These are phyloP conservation scores for Rhizopus delemar DNA, from an alignment of 371 early-diverging fungal genomes.

Conservation along the genomic window DNA sequence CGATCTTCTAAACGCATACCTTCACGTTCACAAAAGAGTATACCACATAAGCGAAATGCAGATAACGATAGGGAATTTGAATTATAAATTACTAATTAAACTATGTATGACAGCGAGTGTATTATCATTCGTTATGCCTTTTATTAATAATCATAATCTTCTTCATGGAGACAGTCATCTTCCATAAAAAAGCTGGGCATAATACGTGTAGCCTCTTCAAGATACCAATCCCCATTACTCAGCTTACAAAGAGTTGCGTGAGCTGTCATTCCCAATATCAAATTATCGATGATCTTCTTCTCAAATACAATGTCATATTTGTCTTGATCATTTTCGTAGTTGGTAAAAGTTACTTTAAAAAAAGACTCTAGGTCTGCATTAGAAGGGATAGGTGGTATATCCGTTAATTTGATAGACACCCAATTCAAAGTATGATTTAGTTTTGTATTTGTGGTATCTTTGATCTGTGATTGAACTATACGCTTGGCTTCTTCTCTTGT, in stretches of 20 bases:
- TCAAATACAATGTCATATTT: conserved; percentile 32
- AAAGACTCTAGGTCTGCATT: conserved; percentile 7
- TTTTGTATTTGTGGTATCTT: conserved; percentile 13
- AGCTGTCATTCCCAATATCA: conserved; percentile 41
- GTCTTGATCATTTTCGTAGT: conserved; percentile 21
- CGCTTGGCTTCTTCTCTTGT: conserved; percentile 17
- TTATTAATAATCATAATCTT: conserved; percentile 26
- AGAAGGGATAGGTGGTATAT: conserved; percentile 7
- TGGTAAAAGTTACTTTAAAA: conserved; percentile 20
- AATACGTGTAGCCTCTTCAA: conserved; percentile 34
- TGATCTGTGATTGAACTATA: conserved; percentile 20
- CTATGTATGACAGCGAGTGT: background rate
- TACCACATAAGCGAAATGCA: no score
- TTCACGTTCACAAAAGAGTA: no score
- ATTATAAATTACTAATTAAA: background rate
- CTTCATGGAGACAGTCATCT: conserved; percentile 35
- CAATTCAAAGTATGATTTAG: conserved; percentile 23
- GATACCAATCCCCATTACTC: conserved; percentile 45
- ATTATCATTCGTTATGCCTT: background rate
- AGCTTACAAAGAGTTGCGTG: conserved; percentile 37
- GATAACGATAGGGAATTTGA: no score
- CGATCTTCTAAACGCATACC: no score
- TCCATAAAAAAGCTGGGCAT: conserved; percentile 52
- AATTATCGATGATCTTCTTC: conserved; percentile 27
- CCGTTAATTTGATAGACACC: conserved; percentile 29